Conservation (phyloP, 116 monocot genomes). For the Trichopus zeylanicus region DNA sequence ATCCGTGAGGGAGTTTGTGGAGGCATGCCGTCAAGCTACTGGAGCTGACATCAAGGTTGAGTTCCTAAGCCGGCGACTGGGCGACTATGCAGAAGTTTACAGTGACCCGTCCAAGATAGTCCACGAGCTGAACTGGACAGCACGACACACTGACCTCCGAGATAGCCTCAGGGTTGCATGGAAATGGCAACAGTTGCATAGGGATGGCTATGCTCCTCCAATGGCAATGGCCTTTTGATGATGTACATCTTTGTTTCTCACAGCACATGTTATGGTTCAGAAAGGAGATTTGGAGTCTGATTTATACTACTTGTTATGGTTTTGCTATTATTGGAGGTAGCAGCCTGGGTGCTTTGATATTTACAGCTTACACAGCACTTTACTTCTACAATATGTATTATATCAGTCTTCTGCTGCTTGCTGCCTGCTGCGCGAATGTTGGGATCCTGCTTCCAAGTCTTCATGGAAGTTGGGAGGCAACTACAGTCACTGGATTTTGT, state of each 20-base stretch:
- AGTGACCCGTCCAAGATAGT: slow-evolving; percentile 88
- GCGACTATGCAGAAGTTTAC: slow-evolving; percentile 93
- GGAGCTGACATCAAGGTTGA: slow-evolving; percentile 71
- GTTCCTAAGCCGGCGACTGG: slow-evolving; percentile 62
- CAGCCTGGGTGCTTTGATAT: too few relatives aligned
- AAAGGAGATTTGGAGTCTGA: too few relatives aligned
- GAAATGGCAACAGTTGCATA: slow-evolving; percentile 84
- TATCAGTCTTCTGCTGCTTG: too few relatives aligned
- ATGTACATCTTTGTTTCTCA: too few relatives aligned
- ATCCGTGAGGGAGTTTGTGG: slow-evolving; percentile 94
- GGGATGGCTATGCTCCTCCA: slow-evolving; percentile 47
- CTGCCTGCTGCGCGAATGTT: too few relatives aligned
- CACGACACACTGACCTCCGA: slow-evolving; percentile 52
- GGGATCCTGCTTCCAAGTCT: too few relatives aligned
- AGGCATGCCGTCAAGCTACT: slow-evolving; percentile 94
- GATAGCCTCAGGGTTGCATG: slow-evolving; percentile 74
- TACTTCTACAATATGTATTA: too few relatives aligned
- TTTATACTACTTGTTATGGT: too few relatives aligned
- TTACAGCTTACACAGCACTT: too few relatives aligned
- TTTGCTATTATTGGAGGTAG: too few relatives aligned
- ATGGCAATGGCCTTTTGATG: slow-evolving; percentile 17
- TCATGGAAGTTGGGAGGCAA: too few relatives aligned
- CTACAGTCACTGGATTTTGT: too few relatives aligned
- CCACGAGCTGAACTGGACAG: slow-evolving; percentile 77
- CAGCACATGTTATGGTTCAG: neutral